Evolutionary conservation across 228 moss, liverwort and hornwort species (phyloP), one percentile per base, ranked within the genome.

Genomic region (Sphagnum magellanicum): DNA sequence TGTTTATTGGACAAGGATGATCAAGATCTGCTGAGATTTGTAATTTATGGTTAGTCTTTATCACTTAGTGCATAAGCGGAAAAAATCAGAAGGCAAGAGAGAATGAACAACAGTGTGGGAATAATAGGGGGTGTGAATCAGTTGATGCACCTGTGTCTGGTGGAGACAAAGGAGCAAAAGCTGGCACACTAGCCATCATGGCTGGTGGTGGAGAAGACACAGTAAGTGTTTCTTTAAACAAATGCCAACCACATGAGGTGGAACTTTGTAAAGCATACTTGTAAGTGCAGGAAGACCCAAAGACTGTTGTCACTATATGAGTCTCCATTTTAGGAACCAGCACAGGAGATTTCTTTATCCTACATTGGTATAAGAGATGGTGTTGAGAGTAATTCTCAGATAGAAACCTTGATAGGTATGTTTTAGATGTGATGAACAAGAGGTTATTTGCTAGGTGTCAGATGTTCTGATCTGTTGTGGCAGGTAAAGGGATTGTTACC

Each of bases 61-160:
- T 32, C 32, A 32, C 32, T 3, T 32, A 32, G 32, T 32, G 32
- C 32, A 32, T 32, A 32, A 32, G 32, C 3, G 32, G 32, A 32
- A 32, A 32, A 32, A 32, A 32, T 32, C 32, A 32, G 32, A 32
- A 32, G 32, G 32, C 32, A 32, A 32, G 32, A 32, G 32, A 32
- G 32, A 32, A 32, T 32, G 50, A 9, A 55, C 50, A 17, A 10
- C 50, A 61, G 61, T 60, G 70, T 70, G 70, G 48, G 60, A 71
- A 52, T 55, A 50, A 68, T 32, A 96, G 96, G 74, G 91, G 91
- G 73, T 84, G 90, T 87, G 88, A 93, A 76, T 84, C 97, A 78
- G 87, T 97, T 52, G 97, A 93, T 74, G 97, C 93, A 72, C 93
- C 97, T 61, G 97, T 97, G 67, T 97, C 97, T 75, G 93, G 93